Base-by-base conservation (phyloP, 2,329 filamentous ascomycete genomes). In the Elsinoe perseae region DNA sequence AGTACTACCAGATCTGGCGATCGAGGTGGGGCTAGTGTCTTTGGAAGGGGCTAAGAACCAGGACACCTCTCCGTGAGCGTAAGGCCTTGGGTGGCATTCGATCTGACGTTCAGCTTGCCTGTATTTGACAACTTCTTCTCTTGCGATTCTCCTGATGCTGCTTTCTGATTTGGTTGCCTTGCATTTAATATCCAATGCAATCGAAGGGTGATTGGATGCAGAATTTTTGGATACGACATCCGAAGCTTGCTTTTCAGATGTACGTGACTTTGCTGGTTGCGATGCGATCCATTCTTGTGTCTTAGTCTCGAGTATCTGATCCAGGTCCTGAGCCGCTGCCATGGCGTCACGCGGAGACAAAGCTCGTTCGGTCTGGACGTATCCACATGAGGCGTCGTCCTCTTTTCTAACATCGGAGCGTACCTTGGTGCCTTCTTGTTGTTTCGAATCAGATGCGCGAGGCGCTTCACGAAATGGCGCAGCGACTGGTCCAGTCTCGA, bases 61-160 rank as follows among this genome's bases (percentile, higher is more conserved):
- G 14, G 30, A 36, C 25, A 58, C 40, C 61, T 64, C 60, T 9
- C 67, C 66, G 61, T 69, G 65, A 27, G 63, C 63, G 36, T 64
- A 70, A 6, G 64, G 55, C 23, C 62, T 58, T 2, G 60, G 58
- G 57, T 69, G 67, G 16, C 60, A 59, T 32, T 68, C 64, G 38
- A 70, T 56, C 56, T 60, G 65, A n/a, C 67, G 63, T 59, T 70
- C 68, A 5, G 63, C 64, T 53, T 65, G 62, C 16, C 67, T 63
- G 55, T 68, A 70, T 9, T 62, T 62, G 21, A 63, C 62, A 36
- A 70, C 61, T 46, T 70, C 68, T 28, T 70, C 66, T 25, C 67
- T 61, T 28, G 67, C 66, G 36, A 70, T 64, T 40, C 57, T 61
- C 2, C 67, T 62, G 61, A 58, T 55, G 56, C 58, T 56, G 36